These are phyloP conservation scores for Eucalyptus fibrosa DNA, from an alignment of 345 rosid species.

Conservation along the genomic window DNA sequence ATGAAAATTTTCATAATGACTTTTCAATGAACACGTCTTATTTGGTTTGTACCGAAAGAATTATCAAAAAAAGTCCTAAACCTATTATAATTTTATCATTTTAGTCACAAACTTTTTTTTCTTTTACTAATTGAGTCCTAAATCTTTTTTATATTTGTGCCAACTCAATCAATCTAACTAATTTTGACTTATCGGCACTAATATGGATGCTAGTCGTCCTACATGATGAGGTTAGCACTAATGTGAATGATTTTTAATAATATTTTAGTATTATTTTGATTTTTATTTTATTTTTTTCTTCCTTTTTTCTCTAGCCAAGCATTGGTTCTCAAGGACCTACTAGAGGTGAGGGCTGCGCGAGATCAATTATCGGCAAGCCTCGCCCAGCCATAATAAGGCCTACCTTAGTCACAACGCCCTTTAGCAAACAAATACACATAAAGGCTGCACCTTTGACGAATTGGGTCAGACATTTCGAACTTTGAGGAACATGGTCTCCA, in stretches of 20 bases:
- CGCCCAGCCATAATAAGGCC: rapidly evolving
- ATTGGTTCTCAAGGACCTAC: rapidly evolving
- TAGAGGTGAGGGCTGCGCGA: rapidly evolving
- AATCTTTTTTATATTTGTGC: no score
- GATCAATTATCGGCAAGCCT: neutral
- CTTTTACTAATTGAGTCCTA: no score
- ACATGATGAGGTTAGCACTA: rapidly evolving
- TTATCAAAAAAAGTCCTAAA: no score
- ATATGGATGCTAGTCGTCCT: rapidly evolving
- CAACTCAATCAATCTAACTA: rapidly evolving
- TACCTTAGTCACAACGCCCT: rapidly evolving
- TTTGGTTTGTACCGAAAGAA: neutral
- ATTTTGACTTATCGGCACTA: no score
- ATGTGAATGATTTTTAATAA: no score
- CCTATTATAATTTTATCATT: no score
- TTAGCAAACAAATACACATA: no score
- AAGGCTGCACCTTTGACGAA: neutral
- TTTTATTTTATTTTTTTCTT: no score
- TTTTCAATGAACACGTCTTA: neutral
- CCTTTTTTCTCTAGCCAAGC: neutral
- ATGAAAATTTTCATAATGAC: neutral
- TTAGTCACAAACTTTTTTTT: no score
- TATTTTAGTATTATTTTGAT: no score
- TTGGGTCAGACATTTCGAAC: neutral
- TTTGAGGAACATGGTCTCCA: neutral